phyloP scores from a whole-genome alignment of 75 land plant genomes.

The Cupressus sempervirens region DNA sequence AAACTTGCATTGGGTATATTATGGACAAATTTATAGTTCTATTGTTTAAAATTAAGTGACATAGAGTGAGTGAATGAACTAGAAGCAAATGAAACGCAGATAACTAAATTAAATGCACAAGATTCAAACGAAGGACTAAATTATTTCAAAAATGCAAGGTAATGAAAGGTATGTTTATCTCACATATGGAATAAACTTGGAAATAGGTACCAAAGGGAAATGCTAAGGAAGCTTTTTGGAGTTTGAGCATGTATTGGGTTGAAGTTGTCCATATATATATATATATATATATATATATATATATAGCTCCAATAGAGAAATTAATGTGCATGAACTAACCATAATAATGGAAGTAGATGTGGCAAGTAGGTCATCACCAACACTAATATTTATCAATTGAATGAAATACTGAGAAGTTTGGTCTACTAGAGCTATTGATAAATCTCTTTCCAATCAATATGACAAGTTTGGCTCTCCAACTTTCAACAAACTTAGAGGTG shows the following conservation, averaged over 20 bases:
- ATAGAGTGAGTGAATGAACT: conserved; percentile 39
- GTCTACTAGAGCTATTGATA: too few relatives aligned
- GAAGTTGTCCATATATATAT: too few relatives aligned
- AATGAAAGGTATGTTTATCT: conserved; percentile 35
- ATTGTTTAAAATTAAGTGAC: conserved; percentile 79
- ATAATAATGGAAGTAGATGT: conserved; percentile 26
- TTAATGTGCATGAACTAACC: conserved; percentile 83
- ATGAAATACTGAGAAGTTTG: conserved; percentile 43
- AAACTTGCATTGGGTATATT: conserved; percentile 23
- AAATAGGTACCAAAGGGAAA: conserved; percentile 48
- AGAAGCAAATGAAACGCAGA: conserved; percentile 71
- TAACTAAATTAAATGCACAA: conserved; percentile 52
- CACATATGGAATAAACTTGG: conserved; percentile 18
- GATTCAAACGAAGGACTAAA: conserved; percentile 45
- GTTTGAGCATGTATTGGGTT: background rate
- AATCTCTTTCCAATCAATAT: too few relatives aligned
- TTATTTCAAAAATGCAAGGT: conserved; percentile 33
- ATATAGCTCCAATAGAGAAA: conserved; percentile 48
- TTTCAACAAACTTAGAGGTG: too few relatives aligned
- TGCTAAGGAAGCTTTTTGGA: conserved; percentile 29
- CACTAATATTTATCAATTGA: conserved; percentile 13
- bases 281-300: conserved; percentile 43
- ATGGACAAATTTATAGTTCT: conserved; percentile 52
- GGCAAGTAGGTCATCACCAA: conserved; percentile 24
- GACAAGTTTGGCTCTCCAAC: too few relatives aligned